These are phyloP conservation scores for Yamadazyma sp. DNA, from an alignment of 1,139 yeast genomes.

Conservation along the genomic window DNA sequence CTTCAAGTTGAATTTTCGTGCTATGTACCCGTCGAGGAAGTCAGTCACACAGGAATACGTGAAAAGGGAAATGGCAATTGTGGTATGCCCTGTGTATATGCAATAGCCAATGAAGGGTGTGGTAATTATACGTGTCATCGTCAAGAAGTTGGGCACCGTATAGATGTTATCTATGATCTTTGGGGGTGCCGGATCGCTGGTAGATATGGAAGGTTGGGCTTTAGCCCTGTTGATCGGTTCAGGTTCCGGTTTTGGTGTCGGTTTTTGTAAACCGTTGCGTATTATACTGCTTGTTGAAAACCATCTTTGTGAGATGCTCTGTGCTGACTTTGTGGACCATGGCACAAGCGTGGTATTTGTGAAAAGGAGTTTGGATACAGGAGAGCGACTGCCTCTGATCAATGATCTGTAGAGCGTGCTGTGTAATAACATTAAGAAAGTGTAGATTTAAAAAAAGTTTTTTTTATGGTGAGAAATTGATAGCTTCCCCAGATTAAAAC, in stretches of 20 bases:
- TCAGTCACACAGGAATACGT: constrained; percentile 88
- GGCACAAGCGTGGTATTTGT: not conserved
- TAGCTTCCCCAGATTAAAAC: no score
- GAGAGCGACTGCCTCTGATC: not conserved
- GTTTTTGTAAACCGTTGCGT: constrained; percentile 1
- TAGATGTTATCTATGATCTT: constrained; percentile 54
- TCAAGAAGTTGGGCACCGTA: constrained; percentile 83
- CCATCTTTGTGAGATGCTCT: not conserved
- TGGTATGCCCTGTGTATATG: constrained; percentile 60
- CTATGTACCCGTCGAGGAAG: constrained; percentile 86
- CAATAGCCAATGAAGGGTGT: constrained; percentile 86
- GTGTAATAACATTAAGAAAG: not conserved
- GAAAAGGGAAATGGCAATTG: constrained; percentile 69
- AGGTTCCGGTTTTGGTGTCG: not conserved
- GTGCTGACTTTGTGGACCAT: not conserved
- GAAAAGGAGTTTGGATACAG: not conserved
- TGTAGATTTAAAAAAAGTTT: not conserved
- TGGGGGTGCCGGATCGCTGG: constrained; percentile 4
- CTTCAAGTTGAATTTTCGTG: constrained; percentile 73
- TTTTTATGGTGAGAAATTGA: not conserved
- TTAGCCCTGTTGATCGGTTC: not conserved
- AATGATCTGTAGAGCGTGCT: not conserved
- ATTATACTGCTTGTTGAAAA: not conserved
- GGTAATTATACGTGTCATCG: constrained; percentile 71
- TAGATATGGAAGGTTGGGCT: not conserved